Conservation (phyloP, 2,329 filamentous ascomycete species). For the Phialocephala sp. region DNA sequence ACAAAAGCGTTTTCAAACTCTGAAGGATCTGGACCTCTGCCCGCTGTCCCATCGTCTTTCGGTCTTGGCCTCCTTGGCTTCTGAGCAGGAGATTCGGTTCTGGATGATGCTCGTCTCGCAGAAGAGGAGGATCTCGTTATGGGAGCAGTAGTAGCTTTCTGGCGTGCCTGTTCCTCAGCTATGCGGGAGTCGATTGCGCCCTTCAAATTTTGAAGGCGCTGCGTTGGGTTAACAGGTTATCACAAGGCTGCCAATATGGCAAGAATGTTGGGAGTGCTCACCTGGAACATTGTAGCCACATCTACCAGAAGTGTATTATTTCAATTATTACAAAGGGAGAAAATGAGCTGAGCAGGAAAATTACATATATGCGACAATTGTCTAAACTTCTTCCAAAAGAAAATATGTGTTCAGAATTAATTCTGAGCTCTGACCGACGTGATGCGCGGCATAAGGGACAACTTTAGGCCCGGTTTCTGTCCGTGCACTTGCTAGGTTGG, state of each 20-base stretch:
- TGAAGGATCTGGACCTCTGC: conserved; percentile 71
- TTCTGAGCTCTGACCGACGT: conserved; percentile 15
- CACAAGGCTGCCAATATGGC: conserved; percentile 29
- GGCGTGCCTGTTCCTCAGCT: conserved; percentile 85
- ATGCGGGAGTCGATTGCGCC: conserved; percentile 86
- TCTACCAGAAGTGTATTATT: conserved; percentile 16
- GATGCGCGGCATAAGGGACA: conserved; percentile 10
- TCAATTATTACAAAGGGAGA: conserved; percentile 2
- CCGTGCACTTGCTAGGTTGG: conserved; percentile 11
- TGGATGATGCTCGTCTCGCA: conserved; percentile 33
- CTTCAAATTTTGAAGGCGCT: conserved; percentile 69
- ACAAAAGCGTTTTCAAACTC: conserved; percentile 88
- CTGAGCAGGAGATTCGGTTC: conserved; percentile 38
- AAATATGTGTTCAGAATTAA: conserved; percentile 12
- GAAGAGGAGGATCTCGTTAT: conserved; percentile 50
- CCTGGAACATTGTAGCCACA: conserved; percentile 44
- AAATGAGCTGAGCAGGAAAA: conserved; percentile 11
- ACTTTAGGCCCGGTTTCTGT: conserved; percentile 8
- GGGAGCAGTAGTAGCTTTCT: conserved; percentile 50
- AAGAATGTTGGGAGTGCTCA: conserved; percentile 25
- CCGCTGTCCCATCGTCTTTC: conserved; percentile 38
- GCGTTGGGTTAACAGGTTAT: conserved; percentile 23
- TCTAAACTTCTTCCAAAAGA: background rate
- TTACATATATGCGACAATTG: conserved; percentile 18
- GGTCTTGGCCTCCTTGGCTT: conserved; percentile 37